Percentiles rank a stretch among this genome's conserved stretches.
Conservation (phyloP, 2,329 filamentous ascomycete genomes). For the Alternaria sp. region DNA sequence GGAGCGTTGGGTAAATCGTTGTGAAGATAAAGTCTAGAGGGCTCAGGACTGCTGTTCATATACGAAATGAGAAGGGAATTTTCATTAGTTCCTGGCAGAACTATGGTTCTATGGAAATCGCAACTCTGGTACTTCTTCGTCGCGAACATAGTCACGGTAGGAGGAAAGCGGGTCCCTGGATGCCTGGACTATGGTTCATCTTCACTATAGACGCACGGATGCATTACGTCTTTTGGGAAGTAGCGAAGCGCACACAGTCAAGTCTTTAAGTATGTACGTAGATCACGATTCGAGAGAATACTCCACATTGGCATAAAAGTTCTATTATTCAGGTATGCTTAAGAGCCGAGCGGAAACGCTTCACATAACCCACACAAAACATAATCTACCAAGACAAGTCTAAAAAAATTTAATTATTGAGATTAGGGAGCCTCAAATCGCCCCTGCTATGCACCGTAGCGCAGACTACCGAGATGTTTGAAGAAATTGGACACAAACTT, state of each 20-base stretch:
- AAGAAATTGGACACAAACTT: not conserved
- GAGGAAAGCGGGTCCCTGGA: not conserved
- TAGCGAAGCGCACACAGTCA: not conserved
- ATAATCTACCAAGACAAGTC: not conserved
- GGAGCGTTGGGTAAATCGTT: not conserved
- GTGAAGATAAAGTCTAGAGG: not conserved
- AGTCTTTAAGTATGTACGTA: no score
- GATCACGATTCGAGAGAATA: no score
- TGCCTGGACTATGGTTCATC: not conserved
- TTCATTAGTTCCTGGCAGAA: not conserved
- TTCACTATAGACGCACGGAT: not conserved
- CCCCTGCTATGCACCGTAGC: not conserved
- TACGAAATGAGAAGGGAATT: not conserved
- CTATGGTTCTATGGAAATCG: not conserved
- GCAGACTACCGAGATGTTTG: not conserved
- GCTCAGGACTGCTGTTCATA: not conserved
- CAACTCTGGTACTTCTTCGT: not conserved
- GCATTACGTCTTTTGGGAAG: not conserved
- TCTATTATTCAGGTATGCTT: not conserved
- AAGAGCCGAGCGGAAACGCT: not conserved
- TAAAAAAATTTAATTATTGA: not conserved
- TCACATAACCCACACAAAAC: not conserved
- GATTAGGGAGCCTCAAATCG: rapidly evolving
- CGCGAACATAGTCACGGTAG: not conserved
- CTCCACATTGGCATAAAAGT: not conserved